Conservation (phyloP, 2,329 filamentous ascomycete species). For the Xylariaceae sp. region DNA sequence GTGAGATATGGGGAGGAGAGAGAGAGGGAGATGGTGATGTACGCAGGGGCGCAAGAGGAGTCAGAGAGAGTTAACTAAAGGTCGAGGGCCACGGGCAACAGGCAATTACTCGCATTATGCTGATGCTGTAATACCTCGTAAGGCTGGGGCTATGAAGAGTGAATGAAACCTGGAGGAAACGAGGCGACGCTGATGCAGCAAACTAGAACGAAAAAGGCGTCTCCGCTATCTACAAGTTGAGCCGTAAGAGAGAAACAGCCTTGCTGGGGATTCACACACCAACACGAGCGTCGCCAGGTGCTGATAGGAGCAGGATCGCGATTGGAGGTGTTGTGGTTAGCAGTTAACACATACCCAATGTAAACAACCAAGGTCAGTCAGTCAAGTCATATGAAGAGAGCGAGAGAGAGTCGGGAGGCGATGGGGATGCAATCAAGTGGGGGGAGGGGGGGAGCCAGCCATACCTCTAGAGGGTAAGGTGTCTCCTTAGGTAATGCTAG, state of each 20-base stretch:
- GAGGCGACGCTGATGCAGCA: constrained; percentile 3
- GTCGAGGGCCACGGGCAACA: constrained; percentile 31
- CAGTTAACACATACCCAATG: constrained; percentile 7
- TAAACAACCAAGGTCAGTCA: constrained; percentile 2
- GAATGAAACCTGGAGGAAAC: constrained; percentile 3
- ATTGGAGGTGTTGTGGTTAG: constrained; percentile 5
- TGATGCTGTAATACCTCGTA: constrained; percentile 25
- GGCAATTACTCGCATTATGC: constrained; percentile 32
- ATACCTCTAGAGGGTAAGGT: not conserved
- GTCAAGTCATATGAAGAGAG: constrained; percentile 19
- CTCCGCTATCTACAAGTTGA: not conserved
- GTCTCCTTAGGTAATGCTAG: not conserved
- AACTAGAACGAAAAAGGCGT: not conserved
- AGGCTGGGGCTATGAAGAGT: constrained; percentile 13
- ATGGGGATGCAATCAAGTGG: constrained; percentile 30
- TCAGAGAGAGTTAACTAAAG: constrained; percentile 28
- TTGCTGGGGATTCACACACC: constrained; percentile 10
- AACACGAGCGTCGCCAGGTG: constrained; percentile 11
- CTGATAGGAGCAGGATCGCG: constrained; percentile 4
- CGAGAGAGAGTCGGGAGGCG: constrained; percentile 18
- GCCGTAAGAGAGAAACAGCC: constrained; percentile 17
- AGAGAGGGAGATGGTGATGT: constrained; percentile 12
- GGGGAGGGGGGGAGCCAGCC: constrained; percentile 20
- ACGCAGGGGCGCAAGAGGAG: constrained; percentile 15
- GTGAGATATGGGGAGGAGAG: constrained; percentile 10